Percentiles rank a stretch among this genome's conserved stretches.
phyloP scores from a whole-genome alignment of 2,329 filamentous ascomycete species.

The Drechslerella stenobrocha region DNA sequence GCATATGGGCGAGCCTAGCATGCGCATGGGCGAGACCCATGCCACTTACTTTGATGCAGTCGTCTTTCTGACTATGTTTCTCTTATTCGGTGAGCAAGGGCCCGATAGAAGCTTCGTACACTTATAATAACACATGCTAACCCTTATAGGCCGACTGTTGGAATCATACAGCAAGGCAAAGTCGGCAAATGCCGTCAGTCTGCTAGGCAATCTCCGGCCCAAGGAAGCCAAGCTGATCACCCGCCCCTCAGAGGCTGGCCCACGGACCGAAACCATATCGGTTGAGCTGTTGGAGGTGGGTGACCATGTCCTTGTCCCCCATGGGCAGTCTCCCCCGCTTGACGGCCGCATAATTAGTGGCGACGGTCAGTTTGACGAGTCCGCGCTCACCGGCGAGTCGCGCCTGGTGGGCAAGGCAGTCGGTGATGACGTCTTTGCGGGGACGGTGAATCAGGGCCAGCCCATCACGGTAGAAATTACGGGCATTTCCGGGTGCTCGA shows the following conservation, averaged over 20 bases:
- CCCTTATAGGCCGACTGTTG: constrained; percentile 65
- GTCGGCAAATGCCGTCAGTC: constrained; percentile 81
- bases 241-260: constrained; percentile 56
- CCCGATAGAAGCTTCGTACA: background rate
- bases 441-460: constrained; percentile 72
- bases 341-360: constrained; percentile 71
- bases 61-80: constrained; percentile 85
- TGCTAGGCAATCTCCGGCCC: constrained; percentile 75
- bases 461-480: constrained; percentile 68
- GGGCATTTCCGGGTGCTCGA: constrained; percentile 68
- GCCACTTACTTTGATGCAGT: constrained; percentile 83
- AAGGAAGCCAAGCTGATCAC: constrained; percentile 71
- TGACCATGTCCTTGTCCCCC: constrained; percentile 72
- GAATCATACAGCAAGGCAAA: constrained; percentile 92
- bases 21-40: constrained; percentile 60
- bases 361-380: constrained; percentile 78
- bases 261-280: constrained; percentile 60
- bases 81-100: constrained; percentile 65
- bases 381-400: constrained; percentile 81
- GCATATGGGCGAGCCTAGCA: constrained; percentile 54
- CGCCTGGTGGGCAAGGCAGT: constrained; percentile 66
- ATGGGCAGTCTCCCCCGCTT: constrained; percentile 80
- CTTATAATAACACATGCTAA: constrained; percentile 27
- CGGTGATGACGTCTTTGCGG: constrained; percentile 70
- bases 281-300: constrained; percentile 74